Evolutionary conservation across 73 alveolate species (phyloP).

Genomic region (Symbiodinium natans): DNA sequence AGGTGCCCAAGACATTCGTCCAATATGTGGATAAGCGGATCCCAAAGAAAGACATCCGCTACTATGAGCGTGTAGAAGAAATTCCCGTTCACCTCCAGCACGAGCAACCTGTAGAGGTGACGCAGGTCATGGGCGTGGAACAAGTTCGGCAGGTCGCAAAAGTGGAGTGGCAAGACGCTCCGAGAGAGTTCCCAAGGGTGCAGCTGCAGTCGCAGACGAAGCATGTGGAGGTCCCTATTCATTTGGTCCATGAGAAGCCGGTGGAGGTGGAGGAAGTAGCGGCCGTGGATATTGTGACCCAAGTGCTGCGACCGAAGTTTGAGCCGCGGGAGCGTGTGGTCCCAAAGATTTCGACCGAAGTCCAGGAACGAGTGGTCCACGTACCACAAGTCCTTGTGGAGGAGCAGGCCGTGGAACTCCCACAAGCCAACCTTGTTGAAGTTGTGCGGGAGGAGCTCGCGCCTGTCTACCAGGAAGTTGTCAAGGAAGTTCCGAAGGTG

Average conservation of each 20-base stretch:
- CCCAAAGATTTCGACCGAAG: slow-evolving; percentile 86
- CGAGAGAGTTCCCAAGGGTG: slow-evolving; percentile 42
- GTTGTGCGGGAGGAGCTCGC: slow-evolving; percentile 78
- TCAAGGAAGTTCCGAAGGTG: slow-evolving; percentile 56
- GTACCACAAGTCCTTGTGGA: slow-evolving; percentile 88
- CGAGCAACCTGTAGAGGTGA: slow-evolving; percentile 64
- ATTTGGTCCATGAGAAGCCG: slow-evolving; percentile 48
- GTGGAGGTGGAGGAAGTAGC: slow-evolving; percentile 81
- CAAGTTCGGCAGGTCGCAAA: slow-evolving; percentile 54
- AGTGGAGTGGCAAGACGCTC: slow-evolving; percentile 63
- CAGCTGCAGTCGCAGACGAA: slow-evolving; percentile 14
- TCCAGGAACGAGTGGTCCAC: slow-evolving; percentile 84
- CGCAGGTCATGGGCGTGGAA: slow-evolving; percentile 65
- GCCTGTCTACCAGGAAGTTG: slow-evolving; percentile 82
- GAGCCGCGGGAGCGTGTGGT: slow-evolving; percentile 67
- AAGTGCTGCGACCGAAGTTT: slow-evolving; percentile 48
- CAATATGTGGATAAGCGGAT: slow-evolving; percentile 72
- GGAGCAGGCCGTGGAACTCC: slow-evolving; percentile 77
- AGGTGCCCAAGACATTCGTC: slow-evolving; percentile 83
- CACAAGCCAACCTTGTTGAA: slow-evolving; percentile 86
- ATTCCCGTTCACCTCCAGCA: slow-evolving; percentile 59
- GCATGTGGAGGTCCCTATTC: slow-evolving; percentile 41
- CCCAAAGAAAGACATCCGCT: slow-evolving; percentile 41
- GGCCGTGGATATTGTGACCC: slow-evolving; percentile 73
- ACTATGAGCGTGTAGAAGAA: slow-evolving; percentile 86